A percentile compares a stretch with the other conserved stretches of the same genome.
Evolutionary conservation across 768 basidiomycete species (phyloP).

Genomic region (Cystobasidium tubakii): DNA sequence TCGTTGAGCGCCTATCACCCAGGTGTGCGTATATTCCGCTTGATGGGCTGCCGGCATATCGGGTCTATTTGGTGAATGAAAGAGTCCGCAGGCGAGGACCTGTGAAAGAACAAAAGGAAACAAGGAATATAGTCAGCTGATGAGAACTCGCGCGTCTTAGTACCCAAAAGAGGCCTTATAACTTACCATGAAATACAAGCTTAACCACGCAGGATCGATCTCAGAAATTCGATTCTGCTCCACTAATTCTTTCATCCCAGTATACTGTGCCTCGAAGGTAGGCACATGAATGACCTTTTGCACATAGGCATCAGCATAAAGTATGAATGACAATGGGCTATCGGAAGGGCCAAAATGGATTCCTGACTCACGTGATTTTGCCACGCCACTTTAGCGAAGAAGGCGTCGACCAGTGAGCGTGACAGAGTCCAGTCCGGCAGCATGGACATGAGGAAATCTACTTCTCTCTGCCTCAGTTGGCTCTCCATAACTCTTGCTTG

Average conservation of each 20-base stretch:
- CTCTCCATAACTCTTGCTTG: slow-evolving; percentile 24
- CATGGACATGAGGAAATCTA: slow-evolving; percentile 33
- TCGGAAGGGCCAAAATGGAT: neutral
- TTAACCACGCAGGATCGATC: slow-evolving; percentile 33
- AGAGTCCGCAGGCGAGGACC: slow-evolving; percentile 31
- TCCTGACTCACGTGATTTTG: slow-evolving; percentile 30
- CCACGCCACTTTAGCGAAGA: slow-evolving; percentile 31
- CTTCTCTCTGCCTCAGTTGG: slow-evolving; percentile 25
- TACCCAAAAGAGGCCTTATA: no score
- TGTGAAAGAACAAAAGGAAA: neutral
- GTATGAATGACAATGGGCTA: no score
- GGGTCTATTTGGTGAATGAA: slow-evolving; percentile 17
- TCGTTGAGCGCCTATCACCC: slow-evolving; percentile 31
- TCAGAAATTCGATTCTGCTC: slow-evolving; percentile 20
- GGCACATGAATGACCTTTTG: slow-evolving; percentile 14
- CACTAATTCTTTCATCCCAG: slow-evolving; percentile 13
- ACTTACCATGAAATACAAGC: slow-evolving; percentile 32
- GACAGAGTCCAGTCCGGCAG: slow-evolving; percentile 27
- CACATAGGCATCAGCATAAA: neutral
- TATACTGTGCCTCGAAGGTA: slow-evolving; percentile 33
- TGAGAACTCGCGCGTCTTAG: no score
- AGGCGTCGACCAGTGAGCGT: slow-evolving; percentile 21
- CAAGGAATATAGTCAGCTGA: no score
- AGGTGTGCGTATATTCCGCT: slow-evolving; percentile 33
- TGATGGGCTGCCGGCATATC: slow-evolving; percentile 29